phyloP scores from a whole-genome alignment of 2,329 filamentous ascomycete species.

The Ophiostoma fasciatum region DNA sequence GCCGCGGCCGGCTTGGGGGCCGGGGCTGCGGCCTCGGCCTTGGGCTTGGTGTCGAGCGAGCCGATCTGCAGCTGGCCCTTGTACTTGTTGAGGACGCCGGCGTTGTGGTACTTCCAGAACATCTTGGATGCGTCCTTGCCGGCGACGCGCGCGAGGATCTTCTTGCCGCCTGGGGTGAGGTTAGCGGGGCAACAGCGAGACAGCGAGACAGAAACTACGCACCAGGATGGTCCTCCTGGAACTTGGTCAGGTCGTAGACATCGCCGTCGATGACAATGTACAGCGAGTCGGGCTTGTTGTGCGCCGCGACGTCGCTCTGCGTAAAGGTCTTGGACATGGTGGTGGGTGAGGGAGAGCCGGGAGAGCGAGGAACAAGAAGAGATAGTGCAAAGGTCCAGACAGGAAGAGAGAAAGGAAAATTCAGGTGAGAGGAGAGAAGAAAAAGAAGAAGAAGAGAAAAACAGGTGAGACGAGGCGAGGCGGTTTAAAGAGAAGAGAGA shows the following conservation, averaged over 20 bases:
- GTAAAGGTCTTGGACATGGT: constrained; percentile 82
- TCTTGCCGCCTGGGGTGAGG: constrained; percentile 37
- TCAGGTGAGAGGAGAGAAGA: neutral
- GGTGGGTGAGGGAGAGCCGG: constrained; percentile 13
- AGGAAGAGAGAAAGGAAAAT: neutral
- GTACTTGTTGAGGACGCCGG: constrained; percentile 80
- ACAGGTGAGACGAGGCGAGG: neutral
- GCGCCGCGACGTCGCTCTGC: constrained; percentile 70
- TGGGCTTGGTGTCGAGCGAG: constrained; percentile 77
- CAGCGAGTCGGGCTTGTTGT: constrained; percentile 75
- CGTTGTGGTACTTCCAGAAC: constrained; percentile 70
- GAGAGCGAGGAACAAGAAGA: constrained; percentile 12
- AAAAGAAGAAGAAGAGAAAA: neutral
- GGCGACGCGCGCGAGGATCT: constrained; percentile 47
- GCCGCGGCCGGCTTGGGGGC: constrained; percentile 18
- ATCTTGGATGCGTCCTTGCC: constrained; percentile 53
- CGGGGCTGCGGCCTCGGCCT: constrained; percentile 36
- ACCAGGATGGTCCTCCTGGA: constrained; percentile 76
- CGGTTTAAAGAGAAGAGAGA: neutral
- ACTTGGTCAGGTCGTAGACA: constrained; percentile 87
- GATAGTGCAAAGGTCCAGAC: neutral
- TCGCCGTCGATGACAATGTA: constrained; percentile 90
- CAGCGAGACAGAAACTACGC: constrained; percentile 17
- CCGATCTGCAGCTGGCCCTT: constrained; percentile 62
- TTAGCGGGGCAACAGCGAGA: neutral